These are phyloP conservation scores for Clavispora asparagi DNA, from an alignment of 805 yeast species.

Conservation along the genomic window DNA sequence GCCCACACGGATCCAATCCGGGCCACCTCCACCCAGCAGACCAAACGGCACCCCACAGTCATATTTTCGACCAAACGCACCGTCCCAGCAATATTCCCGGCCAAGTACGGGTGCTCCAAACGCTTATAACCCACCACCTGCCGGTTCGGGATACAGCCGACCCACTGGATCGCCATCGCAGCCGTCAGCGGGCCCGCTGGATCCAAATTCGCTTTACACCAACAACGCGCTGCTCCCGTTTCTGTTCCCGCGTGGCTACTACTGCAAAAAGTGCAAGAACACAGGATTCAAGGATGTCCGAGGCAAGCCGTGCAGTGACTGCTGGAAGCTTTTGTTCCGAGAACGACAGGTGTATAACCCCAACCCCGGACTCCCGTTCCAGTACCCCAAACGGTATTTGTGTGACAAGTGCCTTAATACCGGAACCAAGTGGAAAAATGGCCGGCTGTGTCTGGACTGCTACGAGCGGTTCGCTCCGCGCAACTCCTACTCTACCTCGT, in stretches of 20 bases:
- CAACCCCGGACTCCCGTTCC: conserved; percentile 53
- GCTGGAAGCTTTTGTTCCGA: conserved; percentile 28
- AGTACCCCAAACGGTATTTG: conserved; percentile 54
- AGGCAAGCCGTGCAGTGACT: conserved; percentile 23
- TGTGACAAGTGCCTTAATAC: conserved; percentile 74
- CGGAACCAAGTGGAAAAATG: conserved; percentile 59
- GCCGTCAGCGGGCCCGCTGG: conserved; percentile 1
- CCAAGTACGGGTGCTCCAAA: background rate
- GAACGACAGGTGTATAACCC: conserved; percentile 37
- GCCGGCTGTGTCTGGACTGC: conserved; percentile 64
- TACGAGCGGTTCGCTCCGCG: conserved; percentile 59
- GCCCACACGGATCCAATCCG: background rate
- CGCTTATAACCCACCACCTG: too few species aligned
- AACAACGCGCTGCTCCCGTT: conserved; percentile 22
- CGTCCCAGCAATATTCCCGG: background rate
- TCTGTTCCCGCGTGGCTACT: conserved; percentile 24
- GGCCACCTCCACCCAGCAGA: background rate
- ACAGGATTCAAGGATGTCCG: conserved; percentile 26
- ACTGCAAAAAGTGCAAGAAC: conserved; percentile 31
- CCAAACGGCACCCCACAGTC: background rate
- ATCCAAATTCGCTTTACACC: conserved; percentile 9
- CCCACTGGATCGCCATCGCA: background rate
- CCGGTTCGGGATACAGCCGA: conserved; percentile 1
- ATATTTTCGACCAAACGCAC: background rate
- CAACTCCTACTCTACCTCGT: conserved; percentile 8